Percentiles rank a stretch among this genome's conserved stretches.
These are phyloP conservation scores for Rhodocollybia butyracea DNA, from an alignment of 768 basidiomycete species.

Conservation along the genomic window DNA sequence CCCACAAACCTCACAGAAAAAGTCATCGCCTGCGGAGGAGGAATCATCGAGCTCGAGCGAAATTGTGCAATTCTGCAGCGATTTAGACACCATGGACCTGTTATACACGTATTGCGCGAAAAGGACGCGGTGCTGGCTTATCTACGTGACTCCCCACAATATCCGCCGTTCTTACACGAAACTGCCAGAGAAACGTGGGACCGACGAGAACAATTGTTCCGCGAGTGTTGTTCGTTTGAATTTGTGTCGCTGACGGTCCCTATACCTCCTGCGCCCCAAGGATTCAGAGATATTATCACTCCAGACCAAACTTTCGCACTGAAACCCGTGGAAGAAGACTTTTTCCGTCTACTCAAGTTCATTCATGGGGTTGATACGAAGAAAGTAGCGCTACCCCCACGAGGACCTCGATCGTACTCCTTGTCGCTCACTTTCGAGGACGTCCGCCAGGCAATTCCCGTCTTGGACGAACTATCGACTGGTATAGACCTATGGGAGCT, in stretches of 20 bases:
- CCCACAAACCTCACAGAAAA: constrained; percentile 45
- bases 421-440: constrained; percentile 74
- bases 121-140: constrained; percentile 65
- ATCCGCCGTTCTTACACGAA: constrained; percentile 68
- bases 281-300: constrained; percentile 13
- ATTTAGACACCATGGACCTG: constrained; percentile 50
- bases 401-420: constrained; percentile 51
- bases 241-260: constrained; percentile 57
- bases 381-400: constrained; percentile 24
- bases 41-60: constrained; percentile 66
- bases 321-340: constrained; percentile 43
- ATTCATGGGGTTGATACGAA: constrained; percentile 60
- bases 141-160: constrained; percentile 50
- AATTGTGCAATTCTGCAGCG: constrained; percentile 56
- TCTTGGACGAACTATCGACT: constrained; percentile 53
- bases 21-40: constrained; percentile 74
- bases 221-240: constrained; percentile 61
- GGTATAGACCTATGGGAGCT: constrained; percentile 77
- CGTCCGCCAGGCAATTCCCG: constrained; percentile 48
- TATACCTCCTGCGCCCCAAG: constrained; percentile 16
- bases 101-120: constrained; percentile 75
- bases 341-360: constrained; percentile 67
- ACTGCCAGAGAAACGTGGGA: constrained; percentile 61
- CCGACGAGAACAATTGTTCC: constrained; percentile 62
- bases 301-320: constrained; percentile 18